Base-by-base conservation (phyloP, 352 stramenopile species). In the Detonula confervacea region DNA sequence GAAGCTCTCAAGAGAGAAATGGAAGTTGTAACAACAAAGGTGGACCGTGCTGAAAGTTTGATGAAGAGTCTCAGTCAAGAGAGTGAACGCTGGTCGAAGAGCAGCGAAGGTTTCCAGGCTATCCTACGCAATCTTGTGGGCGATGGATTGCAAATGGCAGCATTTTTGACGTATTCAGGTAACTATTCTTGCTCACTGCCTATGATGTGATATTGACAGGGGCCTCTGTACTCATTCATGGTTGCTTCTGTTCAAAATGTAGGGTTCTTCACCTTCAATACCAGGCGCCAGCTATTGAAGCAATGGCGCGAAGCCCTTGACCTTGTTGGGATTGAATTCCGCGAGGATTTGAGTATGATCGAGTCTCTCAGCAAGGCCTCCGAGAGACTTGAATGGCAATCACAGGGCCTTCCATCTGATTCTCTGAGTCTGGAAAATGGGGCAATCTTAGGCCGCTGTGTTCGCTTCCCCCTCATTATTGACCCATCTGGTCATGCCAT, bases 1-100 rank as follows among this genome's bases (percentile, higher is more conserved):
- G 97, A 99, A 88, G 89, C 95, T 35, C 98, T 99, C 69, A 99
- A 98, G 60, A 95, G 94, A 63, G 97, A 99, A 79, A 99, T 99
- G 96, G 91, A 96, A 52, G 90, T 92, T 27, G 97, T 99, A 22
- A 98, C 95, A 8, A 97, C 96, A 47, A 99, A 99, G 88, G 96
- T 99, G 14, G 92, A 97, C 56, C 95, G 98, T 30, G 98, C 97
- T 2, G 94, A 98, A 61, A 97, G 95, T 51, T 86, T 99, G n/a
- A 87, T 99, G n/a, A 95, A 98, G 66, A 99, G 96, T 82, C 81
- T 99, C 52, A 90, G 97, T 39, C 95, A 98, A 66, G 98, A 99
- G 80, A 98, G 97, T 86, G 95, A 98, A 61, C 96, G 98, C 42
- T 99, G 98, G 98, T 93, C 98, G 71, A 95, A 96, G 71, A 97